These are phyloP conservation scores for Xylaria palmicola DNA, from an alignment of 495 filamentous ascomycete species.

Conservation along the genomic window DNA sequence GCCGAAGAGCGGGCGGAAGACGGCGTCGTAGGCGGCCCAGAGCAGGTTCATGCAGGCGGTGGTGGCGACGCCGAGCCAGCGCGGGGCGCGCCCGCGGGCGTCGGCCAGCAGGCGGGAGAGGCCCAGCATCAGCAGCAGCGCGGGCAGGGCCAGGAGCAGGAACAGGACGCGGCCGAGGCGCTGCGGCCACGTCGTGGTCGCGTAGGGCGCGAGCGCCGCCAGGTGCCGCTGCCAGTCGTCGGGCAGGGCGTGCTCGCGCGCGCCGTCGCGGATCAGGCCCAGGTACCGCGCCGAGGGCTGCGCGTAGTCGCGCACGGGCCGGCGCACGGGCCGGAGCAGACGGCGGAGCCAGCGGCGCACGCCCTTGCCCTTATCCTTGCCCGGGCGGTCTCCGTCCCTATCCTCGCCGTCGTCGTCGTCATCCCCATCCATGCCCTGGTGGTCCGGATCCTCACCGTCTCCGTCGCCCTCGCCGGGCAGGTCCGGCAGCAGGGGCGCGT, in stretches of 20 bases:
- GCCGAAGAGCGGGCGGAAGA: constrained; percentile 70
- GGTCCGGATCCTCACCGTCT: constrained; percentile 9
- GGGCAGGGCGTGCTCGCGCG: constrained; percentile 74
- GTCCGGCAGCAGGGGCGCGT: constrained; percentile 38
- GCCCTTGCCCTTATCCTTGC: constrained; percentile 24
- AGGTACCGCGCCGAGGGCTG: constrained; percentile 85
- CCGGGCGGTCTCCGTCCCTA: constrained; percentile 19
- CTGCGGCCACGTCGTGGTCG: constrained; percentile 64
- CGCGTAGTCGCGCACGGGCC: constrained; percentile 65
- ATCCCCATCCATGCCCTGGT: not conserved
- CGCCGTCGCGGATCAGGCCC: constrained; percentile 71
- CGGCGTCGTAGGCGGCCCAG: constrained; percentile 74
- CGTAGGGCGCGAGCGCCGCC: constrained; percentile 63
- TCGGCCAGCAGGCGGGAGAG: constrained; percentile 54
- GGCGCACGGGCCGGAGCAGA: constrained; percentile 39
- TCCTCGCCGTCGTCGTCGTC: constrained; percentile 14
- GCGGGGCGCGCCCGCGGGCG: constrained; percentile 62
- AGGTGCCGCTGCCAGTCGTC: constrained; percentile 71
- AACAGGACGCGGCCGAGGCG: constrained; percentile 62
- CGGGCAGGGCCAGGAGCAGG: constrained; percentile 58
- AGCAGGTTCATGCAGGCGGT: constrained; percentile 52
- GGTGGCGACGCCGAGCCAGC: constrained; percentile 58
- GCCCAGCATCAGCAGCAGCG: constrained; percentile 49
- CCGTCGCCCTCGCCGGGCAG: constrained; percentile 13
- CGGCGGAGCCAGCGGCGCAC: constrained; percentile 28